phyloP scores from a whole-genome alignment of 208 protist genomes.

The Kentomonas sorsogonicus region DNA sequence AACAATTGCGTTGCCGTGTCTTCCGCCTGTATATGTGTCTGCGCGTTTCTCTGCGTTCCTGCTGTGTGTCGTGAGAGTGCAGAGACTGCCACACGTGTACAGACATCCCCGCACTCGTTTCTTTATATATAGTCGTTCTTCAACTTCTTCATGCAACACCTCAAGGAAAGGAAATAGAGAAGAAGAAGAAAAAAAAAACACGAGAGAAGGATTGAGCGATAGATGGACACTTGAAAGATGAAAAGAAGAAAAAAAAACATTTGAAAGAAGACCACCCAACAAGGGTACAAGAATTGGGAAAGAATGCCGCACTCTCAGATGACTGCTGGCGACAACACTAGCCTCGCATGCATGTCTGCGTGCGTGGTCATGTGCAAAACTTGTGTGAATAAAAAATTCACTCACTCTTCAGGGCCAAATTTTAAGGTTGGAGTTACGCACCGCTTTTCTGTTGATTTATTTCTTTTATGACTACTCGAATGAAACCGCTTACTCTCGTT shows the following conservation, averaged over 20 bases:
- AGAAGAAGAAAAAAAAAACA: constrained; percentile 10
- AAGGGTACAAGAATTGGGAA: constrained; percentile 6
- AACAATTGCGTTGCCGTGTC: background rate
- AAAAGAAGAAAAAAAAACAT: constrained; percentile 1
- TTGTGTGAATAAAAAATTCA: background rate
- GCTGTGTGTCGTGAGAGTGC: too few relatives aligned
- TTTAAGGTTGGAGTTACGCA: too few relatives aligned
- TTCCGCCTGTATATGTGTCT: too few relatives aligned
- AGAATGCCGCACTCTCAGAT: background rate
- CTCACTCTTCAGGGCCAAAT: too few relatives aligned
- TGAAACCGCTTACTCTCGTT: constrained; percentile 6
- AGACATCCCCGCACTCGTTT: too few relatives aligned
- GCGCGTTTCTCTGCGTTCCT: too few relatives aligned
- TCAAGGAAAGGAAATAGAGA: constrained; percentile 4
- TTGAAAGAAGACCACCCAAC: background rate
- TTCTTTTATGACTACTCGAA: background rate
- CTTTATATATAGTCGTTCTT: too few relatives aligned
- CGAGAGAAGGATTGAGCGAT: too few relatives aligned
- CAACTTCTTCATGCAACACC: too few relatives aligned
- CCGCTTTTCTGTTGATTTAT: background rate
- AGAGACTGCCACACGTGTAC: too few relatives aligned
- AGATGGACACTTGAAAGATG: too few relatives aligned
- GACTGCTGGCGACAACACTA: background rate
- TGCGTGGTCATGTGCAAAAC: background rate
- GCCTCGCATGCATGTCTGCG: background rate